These are phyloP conservation scores for Pseudonitzschia pungens DNA, from an alignment of 108 stramenopile genomes.

Conservation along the genomic window DNA sequence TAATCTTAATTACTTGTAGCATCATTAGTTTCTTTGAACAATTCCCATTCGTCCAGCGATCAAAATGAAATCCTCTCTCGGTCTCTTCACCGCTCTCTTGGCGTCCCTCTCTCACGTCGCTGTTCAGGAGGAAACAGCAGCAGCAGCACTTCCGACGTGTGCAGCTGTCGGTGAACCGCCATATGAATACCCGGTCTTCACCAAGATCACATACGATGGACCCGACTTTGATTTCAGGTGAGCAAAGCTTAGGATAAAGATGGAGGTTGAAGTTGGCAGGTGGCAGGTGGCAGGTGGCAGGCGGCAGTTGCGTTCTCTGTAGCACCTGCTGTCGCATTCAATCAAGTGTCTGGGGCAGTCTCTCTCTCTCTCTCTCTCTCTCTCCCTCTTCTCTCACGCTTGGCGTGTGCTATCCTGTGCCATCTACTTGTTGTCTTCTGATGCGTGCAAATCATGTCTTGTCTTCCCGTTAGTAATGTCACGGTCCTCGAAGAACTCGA, in stretches of 20 bases:
- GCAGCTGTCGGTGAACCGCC: background rate
- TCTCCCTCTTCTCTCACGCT: background rate
- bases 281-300: too few species aligned
- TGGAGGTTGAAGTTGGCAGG: too few species aligned
- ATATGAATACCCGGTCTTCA: background rate
- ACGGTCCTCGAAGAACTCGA: background rate
- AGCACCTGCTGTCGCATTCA: too few species aligned
- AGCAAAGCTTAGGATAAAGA: too few species aligned
- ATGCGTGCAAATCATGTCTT: background rate
- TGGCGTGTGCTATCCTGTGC: background rate
- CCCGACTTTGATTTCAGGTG: background rate
- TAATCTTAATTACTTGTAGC: too few species aligned
- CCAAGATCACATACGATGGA: background rate
- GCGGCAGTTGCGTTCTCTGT: too few species aligned
- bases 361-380: too few species aligned
- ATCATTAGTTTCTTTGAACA: background rate
- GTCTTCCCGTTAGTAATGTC: background rate
- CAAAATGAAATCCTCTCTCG: background rate
- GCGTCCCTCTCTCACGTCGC: background rate
- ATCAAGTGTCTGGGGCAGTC: too few species aligned
- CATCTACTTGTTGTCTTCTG: background rate
- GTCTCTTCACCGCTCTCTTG: background rate
- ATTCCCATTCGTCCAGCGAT: background rate
- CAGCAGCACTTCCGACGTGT: background rate
- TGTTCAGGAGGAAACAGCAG: background rate